These are phyloP conservation scores for Harringtonia lauricola DNA, from an alignment of 2,329 filamentous ascomycete species.

Conservation along the genomic window DNA sequence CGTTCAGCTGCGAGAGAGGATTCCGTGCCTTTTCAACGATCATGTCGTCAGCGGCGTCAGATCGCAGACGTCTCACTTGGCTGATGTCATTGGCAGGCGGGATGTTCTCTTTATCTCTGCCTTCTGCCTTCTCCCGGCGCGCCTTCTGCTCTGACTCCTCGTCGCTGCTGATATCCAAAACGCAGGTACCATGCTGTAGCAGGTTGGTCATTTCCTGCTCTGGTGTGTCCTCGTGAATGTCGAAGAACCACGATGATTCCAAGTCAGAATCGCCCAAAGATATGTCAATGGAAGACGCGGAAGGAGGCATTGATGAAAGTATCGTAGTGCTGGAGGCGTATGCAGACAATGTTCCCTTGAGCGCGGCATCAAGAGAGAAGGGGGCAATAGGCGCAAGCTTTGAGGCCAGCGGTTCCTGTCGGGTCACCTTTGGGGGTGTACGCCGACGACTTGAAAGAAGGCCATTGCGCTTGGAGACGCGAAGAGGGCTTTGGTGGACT, in stretches of 20 bases:
- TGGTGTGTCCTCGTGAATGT: conserved; percentile 85
- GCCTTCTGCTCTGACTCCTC: conserved; percentile 57
- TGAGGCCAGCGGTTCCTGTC: conserved; percentile 61
- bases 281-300: conserved; percentile 14
- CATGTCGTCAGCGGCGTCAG: conserved; percentile 28
- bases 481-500: conserved; percentile 23
- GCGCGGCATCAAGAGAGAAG: conserved; percentile 76
- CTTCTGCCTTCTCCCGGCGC: conserved; percentile 40
- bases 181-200: conserved; percentile 80
- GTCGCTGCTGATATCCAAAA: conserved; percentile 81
- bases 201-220: conserved; percentile 88
- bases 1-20: conserved; percentile 57
- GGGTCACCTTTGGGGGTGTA: conserved; percentile 50
- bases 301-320: conserved; percentile 9
- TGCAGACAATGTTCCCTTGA: conserved; percentile 61
- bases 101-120: conserved; percentile 84
- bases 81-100: conserved; percentile 59
- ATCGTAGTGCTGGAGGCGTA: conserved; percentile 35
- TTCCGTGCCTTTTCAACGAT: conserved; percentile 52
- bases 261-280: conserved; percentile 33
- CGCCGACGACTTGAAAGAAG: conserved; percentile 57
- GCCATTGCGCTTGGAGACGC: conserved; percentile 50
- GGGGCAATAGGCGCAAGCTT: conserved; percentile 42
- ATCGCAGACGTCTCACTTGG: conserved; percentile 32
- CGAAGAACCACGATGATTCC: conserved; percentile 74